A percentile compares a stretch with the other conserved stretches of the same genome.
phyloP scores from a whole-genome alignment of 1,139 yeast species.

The Geotrichum phurueaensis region DNA sequence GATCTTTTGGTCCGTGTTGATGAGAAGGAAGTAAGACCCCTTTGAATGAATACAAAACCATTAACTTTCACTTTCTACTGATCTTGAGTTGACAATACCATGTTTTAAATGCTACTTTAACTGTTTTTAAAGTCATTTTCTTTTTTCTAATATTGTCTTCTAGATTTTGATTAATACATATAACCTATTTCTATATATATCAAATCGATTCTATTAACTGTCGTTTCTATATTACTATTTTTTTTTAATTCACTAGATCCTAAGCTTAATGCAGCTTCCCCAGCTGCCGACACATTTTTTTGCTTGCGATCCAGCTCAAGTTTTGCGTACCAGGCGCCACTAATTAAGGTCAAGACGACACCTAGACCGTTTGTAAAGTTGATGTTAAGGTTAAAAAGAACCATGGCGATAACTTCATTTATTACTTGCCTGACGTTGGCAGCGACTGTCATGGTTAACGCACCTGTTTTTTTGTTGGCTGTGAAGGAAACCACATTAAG shows the following conservation, averaged over 20 bases:
- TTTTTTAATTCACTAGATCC: too few relatives aligned
- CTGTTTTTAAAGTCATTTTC: neutral
- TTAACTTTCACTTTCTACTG: conserved; percentile 19
- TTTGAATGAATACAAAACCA: conserved; percentile 34
- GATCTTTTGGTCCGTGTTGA: conserved; percentile 39
- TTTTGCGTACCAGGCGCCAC: conserved; percentile 31
- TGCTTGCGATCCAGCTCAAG: conserved; percentile 20
- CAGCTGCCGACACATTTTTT: too few relatives aligned
- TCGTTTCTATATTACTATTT: neutral
- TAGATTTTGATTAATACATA: neutral
- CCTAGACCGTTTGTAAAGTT: conserved; percentile 25
- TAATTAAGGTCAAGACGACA: conserved; percentile 25
- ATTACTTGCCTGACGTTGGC: conserved; percentile 28
- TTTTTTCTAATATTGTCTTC: neutral
- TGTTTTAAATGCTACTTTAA: neutral
- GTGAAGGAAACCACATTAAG: conserved; percentile 28
- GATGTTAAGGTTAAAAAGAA: conserved; percentile 25
- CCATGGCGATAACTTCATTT: conserved; percentile 26
- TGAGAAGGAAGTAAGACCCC: conserved; percentile 41
- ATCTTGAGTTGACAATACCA: neutral
- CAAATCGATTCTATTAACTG: neutral
- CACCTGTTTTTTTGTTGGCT: conserved; percentile 29
- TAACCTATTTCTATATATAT: neutral
- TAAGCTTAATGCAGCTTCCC: too few relatives aligned
- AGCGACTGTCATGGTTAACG: conserved; percentile 29